A percentile compares a stretch with the other conserved stretches of the same genome.
Conservation (phyloP, 2,329 filamentous ascomycete species). For the Scedosporium boydii region DNA sequence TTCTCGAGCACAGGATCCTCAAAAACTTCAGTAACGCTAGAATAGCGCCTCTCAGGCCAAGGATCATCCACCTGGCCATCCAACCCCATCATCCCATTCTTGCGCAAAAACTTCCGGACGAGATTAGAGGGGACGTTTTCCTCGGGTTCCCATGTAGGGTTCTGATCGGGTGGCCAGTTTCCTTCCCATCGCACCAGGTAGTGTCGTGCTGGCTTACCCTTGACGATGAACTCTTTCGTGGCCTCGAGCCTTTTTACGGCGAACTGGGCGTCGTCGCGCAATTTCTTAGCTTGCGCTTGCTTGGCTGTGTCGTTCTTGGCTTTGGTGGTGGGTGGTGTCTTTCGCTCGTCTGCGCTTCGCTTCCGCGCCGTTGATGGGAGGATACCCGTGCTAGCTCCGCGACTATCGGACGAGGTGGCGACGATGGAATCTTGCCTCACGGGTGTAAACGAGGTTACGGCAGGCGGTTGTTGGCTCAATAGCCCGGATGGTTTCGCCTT, state of each 20-base stretch:
- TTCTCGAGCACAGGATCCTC: background rate
- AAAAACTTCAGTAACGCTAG: slow-evolving; percentile 5
- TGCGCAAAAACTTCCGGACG: slow-evolving; percentile 1
- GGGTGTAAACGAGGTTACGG: background rate
- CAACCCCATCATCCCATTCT: background rate
- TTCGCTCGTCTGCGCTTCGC: background rate
- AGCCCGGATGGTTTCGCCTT: background rate
- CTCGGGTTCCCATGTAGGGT: slow-evolving; percentile 49
- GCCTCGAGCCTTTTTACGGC: slow-evolving; percentile 1
- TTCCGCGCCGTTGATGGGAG: background rate
- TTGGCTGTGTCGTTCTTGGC: background rate
- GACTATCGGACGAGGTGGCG: background rate
- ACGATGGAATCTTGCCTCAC: background rate
- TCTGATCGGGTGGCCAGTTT: slow-evolving; percentile 44
- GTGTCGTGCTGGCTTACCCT: slow-evolving; percentile 24
- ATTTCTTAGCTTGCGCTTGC: background rate
- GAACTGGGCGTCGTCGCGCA: background rate
- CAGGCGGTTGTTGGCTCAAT: background rate
- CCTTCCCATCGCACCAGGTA: slow-evolving; percentile 49
- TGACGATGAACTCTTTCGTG: background rate
- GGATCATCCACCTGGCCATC: background rate
- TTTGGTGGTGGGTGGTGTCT: background rate
- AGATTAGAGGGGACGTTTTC: slow-evolving; percentile 29
- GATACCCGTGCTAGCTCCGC: background rate
- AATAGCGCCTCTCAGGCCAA: slow-evolving; percentile 2